These are phyloP conservation scores for Fusarium sacchari DNA, from an alignment of 2,329 filamentous ascomycete genomes.

Conservation along the genomic window DNA sequence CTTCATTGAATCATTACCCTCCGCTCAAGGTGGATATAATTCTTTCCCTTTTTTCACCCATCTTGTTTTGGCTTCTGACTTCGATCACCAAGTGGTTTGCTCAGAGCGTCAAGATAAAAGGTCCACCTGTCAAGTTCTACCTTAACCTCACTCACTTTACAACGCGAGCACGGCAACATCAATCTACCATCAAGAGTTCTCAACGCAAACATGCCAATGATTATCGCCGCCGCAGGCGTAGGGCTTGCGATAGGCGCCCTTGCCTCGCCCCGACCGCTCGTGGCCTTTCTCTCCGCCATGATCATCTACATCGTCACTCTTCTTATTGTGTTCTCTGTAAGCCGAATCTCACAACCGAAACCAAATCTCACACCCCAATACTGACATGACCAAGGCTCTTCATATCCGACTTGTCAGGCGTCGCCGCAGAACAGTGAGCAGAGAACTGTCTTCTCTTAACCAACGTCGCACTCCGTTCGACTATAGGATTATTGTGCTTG, in stretches of 20 bases:
- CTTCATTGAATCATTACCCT: too few relatives aligned
- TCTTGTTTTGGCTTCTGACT: too few relatives aligned
- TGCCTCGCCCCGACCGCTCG: not conserved
- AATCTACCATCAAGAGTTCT: not conserved
- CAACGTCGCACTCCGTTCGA: slow-evolving; percentile 37
- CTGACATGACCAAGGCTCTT: slow-evolving; percentile 41
- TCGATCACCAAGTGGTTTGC: too few relatives aligned
- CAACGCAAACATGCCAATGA: not conserved
- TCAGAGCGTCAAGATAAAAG: not conserved
- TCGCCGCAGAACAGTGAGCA: slow-evolving; percentile 25
- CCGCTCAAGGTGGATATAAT: too few relatives aligned
- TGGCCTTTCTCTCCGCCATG: slow-evolving; percentile 27
- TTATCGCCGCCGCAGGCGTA: not conserved
- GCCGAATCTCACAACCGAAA: not conserved
- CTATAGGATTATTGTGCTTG: slow-evolving; percentile 83
- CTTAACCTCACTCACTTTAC: not conserved
- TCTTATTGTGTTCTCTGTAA: slow-evolving; percentile 47
- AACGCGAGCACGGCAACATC: not conserved
- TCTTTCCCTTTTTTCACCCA: too few relatives aligned
- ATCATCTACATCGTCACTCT: slow-evolving; percentile 36
- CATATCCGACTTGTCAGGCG: slow-evolving; percentile 44
- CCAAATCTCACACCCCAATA: not conserved
- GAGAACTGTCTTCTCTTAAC: slow-evolving; percentile 20
- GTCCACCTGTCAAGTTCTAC: not conserved
- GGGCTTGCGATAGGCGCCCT: not conserved